Base-by-base conservation (phyloP, 2,329 filamentous ascomycete genomes). In the Phyllosticta citrichinensis region DNA sequence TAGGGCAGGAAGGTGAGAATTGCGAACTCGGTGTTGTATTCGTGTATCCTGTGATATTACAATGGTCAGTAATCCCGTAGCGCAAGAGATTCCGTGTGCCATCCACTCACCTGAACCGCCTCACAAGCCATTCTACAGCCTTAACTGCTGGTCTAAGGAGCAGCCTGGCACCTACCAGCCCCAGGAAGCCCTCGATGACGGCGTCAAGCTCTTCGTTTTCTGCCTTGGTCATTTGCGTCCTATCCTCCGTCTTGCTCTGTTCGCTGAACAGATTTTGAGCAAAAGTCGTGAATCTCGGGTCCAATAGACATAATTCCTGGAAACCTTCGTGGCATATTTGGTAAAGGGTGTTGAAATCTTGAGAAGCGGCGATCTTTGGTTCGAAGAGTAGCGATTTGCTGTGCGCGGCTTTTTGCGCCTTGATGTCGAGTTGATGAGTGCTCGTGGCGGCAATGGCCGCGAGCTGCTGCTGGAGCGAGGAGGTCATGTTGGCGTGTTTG, bases 301-400 rank as follows among this genome's bases (percentile, higher is more conserved):
- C 95, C 59, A 99, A 81, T 66, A 86, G 84, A 74, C 94, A 97
- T 62, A 99, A 80, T 70, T 99, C 94, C 65, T 91, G 85, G 70
- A 93, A 99, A 1, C 92, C 94, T 69, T 96, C 89, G 66, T 86
- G 80, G 71, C 93, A 97, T 72, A 96, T 84, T 61, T 88, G 84
- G 73, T 89, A 97, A 62, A 99, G 82, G 4, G 87, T 89, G 70
- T 96, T 89, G 74, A 93, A 96, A 69, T 87, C 94, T 77, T 99
- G 94, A 17, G 86, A 86, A 5, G 88, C 87, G 57, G 94, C 94
- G 67, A 93, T 81, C 70, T 86, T 85, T 63, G 89, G 83, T 68
- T 96, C 92, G 78, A 96, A 99, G 63, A 99, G 89, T 64, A 99
- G 79, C 58, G 94, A 99, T 75, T 97, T 93, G 65, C 90, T 90